Evolutionary conservation across 208 protist genomes (phyloP).

Genomic region (Acanthamoeba castellanii): DNA sequence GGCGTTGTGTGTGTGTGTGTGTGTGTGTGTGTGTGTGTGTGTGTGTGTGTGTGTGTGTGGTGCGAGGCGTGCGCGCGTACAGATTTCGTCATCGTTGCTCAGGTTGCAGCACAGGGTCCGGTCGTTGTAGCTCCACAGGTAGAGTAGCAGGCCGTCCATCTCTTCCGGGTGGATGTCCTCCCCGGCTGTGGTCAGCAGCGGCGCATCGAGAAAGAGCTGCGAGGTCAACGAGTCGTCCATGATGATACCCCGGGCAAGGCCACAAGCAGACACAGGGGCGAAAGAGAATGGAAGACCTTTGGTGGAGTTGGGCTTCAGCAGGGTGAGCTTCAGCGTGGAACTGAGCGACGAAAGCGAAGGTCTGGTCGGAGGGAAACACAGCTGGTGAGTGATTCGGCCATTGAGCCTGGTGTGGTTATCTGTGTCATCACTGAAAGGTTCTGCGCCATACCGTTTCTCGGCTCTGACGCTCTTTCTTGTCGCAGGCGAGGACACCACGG

Average conservation of each 20-base stretch:
- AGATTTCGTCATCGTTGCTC: background rate
- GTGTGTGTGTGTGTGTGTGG: background rate
- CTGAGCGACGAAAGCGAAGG: background rate
- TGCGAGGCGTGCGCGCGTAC: background rate
- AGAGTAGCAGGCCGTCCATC: background rate
- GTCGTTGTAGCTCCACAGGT: slow-evolving; percentile 15
- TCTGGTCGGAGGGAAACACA: background rate
- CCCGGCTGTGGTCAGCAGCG: background rate
- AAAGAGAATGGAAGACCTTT: background rate
- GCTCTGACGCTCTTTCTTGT: background rate
- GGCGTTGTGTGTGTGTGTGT: too few relatives aligned
- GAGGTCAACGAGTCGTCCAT: background rate
- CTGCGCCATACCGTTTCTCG: background rate
- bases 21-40: background rate
- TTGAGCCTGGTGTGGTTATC: background rate
- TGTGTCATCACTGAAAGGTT: too few relatives aligned
- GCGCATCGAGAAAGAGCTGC: too few relatives aligned
- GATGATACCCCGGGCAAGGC: background rate
- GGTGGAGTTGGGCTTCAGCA: slow-evolving; percentile 17
- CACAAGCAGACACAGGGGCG: background rate
- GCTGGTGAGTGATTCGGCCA: background rate
- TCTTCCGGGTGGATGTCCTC: slow-evolving; percentile 5
- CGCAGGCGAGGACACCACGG: background rate
- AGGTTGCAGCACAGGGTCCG: slow-evolving; percentile 25
- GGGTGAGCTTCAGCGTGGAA: slow-evolving; percentile 31